These are phyloP conservation scores for Vicia villosa DNA, from an alignment of 306 rosid species.

Conservation along the genomic window DNA sequence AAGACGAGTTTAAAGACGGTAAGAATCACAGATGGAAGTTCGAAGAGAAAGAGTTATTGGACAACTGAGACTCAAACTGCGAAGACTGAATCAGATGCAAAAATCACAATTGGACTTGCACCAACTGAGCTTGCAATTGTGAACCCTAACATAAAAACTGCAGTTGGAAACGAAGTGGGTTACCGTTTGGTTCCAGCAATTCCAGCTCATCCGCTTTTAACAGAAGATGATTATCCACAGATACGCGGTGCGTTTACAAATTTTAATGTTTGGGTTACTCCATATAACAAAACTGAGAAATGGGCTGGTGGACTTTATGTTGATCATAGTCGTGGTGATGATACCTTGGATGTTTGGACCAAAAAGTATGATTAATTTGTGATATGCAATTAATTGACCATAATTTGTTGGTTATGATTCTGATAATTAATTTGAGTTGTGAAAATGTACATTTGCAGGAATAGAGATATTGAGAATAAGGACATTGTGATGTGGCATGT, in stretches of 20 bases:
- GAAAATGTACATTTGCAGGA: constrained; percentile 42
- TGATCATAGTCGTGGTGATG: constrained; percentile 63
- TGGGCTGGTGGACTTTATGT: constrained; percentile 60
- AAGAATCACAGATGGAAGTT: constrained; percentile 33
- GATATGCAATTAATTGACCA: too few species aligned
- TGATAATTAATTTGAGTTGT: background rate
- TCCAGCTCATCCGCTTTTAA: constrained; percentile 41
- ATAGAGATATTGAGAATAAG: constrained; percentile 45
- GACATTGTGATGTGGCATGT: constrained; percentile 65
- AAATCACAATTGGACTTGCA: constrained; percentile 33
- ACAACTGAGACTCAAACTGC: constrained; percentile 30
- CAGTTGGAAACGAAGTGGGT: constrained; percentile 51
- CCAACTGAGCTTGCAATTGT: constrained; percentile 48
- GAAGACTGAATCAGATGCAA: constrained; percentile 49
- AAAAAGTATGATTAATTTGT: constrained; percentile 33
- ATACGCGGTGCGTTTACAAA: constrained; percentile 58
- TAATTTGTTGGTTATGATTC: too few species aligned
- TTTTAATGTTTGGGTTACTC: constrained; percentile 57
- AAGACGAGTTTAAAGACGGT: constrained; percentile 46
- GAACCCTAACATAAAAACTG: constrained; percentile 59
- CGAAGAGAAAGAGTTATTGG: constrained; percentile 66
- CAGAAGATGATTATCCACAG: constrained; percentile 58
- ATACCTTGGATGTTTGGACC: constrained; percentile 58
- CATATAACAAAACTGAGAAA: constrained; percentile 57
- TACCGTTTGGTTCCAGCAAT: constrained; percentile 54